A percentile compares a stretch with the other conserved stretches of the same genome.
Conservation (phyloP, 306 rosid species). For the Malus fusca region DNA sequence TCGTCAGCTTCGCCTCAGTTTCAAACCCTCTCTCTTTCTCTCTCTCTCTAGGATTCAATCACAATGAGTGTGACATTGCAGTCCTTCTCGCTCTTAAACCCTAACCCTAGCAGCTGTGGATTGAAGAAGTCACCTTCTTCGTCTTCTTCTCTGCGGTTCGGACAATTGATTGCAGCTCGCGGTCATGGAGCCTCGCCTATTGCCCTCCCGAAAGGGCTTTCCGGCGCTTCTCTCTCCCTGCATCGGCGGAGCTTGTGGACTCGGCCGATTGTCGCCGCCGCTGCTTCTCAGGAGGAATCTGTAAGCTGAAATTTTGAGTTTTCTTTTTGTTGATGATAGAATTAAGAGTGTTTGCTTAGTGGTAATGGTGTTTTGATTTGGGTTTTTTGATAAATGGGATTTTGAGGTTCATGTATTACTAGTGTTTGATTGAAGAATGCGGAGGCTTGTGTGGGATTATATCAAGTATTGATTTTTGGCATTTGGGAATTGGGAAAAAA, state of each 20-base stretch:
- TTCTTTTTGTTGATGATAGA: background rate
- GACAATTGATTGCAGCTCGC: slow-evolving; percentile 34
- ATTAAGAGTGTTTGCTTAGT: background rate
- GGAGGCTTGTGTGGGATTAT: background rate
- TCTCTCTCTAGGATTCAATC: background rate
- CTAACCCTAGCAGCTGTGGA: slow-evolving; percentile 31
- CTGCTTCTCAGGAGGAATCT: slow-evolving; percentile 60
- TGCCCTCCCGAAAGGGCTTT: slow-evolving; percentile 18
- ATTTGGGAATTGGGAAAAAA: background rate
- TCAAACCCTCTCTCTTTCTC: background rate
- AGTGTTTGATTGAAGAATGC: background rate
- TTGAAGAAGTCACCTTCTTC: slow-evolving; percentile 19
- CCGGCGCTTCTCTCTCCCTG: slow-evolving; percentile 15
- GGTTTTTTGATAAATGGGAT: background rate
- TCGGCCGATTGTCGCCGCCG: slow-evolving; percentile 29
- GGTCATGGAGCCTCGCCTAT: slow-evolving; percentile 15
- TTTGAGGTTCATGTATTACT: background rate
- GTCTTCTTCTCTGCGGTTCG: slow-evolving; percentile 25
- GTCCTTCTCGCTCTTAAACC: slow-evolving; percentile 51
- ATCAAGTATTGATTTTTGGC: background rate
- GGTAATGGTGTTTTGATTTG: background rate
- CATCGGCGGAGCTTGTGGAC: slow-evolving; percentile 23
- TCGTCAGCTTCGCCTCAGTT: slow-evolving; percentile 8
- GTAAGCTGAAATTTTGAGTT: slow-evolving; percentile 26
- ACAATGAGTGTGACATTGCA: slow-evolving; percentile 47